Evolutionary conservation across 176 grass and related monocot species (phyloP).

Genomic region (Zoysia japonica): DNA sequence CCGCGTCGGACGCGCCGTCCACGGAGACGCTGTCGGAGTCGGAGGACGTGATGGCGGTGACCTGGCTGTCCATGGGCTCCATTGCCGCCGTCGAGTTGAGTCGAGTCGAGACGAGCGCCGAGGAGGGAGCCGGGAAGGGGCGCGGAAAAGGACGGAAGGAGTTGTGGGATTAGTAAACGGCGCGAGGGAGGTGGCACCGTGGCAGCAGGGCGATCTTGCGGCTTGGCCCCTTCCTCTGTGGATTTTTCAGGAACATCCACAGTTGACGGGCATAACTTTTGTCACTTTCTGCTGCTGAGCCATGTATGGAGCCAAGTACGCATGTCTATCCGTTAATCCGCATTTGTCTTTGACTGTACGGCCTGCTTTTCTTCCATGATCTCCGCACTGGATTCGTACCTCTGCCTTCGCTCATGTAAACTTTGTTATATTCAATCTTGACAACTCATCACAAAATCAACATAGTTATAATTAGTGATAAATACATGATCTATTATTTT

Average conservation of each 20-base stretch:
- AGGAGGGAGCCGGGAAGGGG: background rate
- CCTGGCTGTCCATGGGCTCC: constrained; percentile 48
- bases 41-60: constrained; percentile 44
- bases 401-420: too few relatives aligned
- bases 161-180: constrained; percentile 14
- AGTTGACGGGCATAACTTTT: background rate
- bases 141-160: background rate
- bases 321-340: background rate
- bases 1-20: constrained; percentile 5
- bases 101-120: background rate
- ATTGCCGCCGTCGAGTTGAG: constrained; percentile 24
- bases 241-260: background rate
- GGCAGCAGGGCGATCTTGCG: background rate
- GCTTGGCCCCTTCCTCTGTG: background rate
- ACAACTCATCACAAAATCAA: too few relatives aligned
- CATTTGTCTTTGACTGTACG: background rate
- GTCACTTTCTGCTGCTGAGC: background rate
- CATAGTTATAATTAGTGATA: too few relatives aligned
- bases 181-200: background rate
- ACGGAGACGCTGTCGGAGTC: constrained; percentile 65
- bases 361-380: background rate
- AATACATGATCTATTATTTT: too few relatives aligned
- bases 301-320: background rate
- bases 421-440: too few relatives aligned
- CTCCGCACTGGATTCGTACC: too few relatives aligned